Evolutionary conservation across 805 yeast genomes (phyloP).

Genomic region (Metschnikowia drakensbergensis): DNA sequence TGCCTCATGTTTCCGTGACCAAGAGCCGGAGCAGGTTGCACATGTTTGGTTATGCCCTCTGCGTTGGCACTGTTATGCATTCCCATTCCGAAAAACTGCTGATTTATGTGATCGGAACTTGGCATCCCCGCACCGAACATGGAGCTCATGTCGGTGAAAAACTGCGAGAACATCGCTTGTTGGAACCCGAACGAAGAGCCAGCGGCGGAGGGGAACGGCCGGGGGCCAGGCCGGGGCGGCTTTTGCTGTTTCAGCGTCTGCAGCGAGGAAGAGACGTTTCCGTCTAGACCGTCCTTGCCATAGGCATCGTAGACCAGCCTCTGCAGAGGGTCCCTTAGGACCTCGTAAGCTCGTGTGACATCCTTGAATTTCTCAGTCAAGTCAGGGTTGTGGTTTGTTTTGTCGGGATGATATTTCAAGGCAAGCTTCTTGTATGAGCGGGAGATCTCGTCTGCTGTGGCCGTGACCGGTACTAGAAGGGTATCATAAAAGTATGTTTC

Average conservation of each 20-base stretch:
- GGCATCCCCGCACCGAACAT: slow-evolving; percentile 18
- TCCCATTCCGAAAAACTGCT: slow-evolving; percentile 7
- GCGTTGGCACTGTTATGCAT: background rate
- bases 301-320: slow-evolving; percentile 50
- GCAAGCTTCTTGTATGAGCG: slow-evolving; percentile 38
- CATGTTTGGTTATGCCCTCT: slow-evolving; percentile 3
- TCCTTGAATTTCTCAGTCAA: slow-evolving; percentile 56
- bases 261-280: slow-evolving; percentile 13
- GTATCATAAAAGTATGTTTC: slow-evolving; percentile 35
- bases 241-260: slow-evolving; percentile 4
- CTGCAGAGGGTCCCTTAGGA: slow-evolving; percentile 45
- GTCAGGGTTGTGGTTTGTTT: slow-evolving; percentile 47
- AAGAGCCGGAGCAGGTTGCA: slow-evolving; percentile 11
- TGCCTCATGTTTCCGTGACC: slow-evolving; percentile 3
- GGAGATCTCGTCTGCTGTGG: slow-evolving; percentile 42
- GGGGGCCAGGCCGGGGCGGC: background rate
- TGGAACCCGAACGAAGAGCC: slow-evolving; percentile 11
- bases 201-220: background rate
- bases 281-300: slow-evolving; percentile 46
- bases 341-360: slow-evolving; percentile 64
- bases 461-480: slow-evolving; percentile 28
- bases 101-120: slow-evolving; percentile 2
- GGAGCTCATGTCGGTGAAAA: slow-evolving; percentile 32
- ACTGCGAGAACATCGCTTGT: slow-evolving; percentile 30
- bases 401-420: slow-evolving; percentile 62